Percentiles rank a stretch among this genome's conserved stretches.
Conservation (phyloP, 768 basidiomycete genomes). For the Suillus cothurnatus region DNA sequence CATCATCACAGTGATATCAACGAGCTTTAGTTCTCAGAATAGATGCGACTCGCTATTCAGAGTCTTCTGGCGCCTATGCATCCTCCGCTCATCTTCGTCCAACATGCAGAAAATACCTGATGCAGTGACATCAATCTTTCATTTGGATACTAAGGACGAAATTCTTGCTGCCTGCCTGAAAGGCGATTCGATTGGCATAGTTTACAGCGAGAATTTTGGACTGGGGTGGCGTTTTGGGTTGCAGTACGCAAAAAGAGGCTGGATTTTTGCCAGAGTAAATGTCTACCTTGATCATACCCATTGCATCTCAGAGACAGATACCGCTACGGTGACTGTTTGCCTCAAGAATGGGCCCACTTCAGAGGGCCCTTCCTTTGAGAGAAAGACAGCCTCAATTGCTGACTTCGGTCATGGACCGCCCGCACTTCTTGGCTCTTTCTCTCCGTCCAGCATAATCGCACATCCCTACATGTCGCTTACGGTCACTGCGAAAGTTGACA, state of each 20-base stretch:
- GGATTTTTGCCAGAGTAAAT: slow-evolving; percentile 25
- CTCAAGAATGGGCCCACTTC: slow-evolving; percentile 12
- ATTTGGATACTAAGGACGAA: slow-evolving; percentile 21
- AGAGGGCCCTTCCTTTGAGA: slow-evolving; percentile 8
- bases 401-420: slow-evolving; percentile 29
- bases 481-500: slow-evolving; percentile 18
- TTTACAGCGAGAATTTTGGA: slow-evolving; percentile 30
- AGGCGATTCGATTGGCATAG: background rate
- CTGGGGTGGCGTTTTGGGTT: slow-evolving; percentile 31
- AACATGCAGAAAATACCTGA: slow-evolving; percentile 28
- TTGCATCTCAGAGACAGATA: slow-evolving; percentile 21
- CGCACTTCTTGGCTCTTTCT: slow-evolving; percentile 29
- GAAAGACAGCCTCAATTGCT: slow-evolving; percentile 20
- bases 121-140: slow-evolving; percentile 26
- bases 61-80: background rate
- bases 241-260: slow-evolving; percentile 18
- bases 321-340: slow-evolving; percentile 17
- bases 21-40: too few relatives aligned
- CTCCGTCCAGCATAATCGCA: slow-evolving; percentile 11
- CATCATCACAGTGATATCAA: too few relatives aligned
- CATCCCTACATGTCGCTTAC: slow-evolving; percentile 25
- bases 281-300: slow-evolving; percentile 30
- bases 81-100: background rate
- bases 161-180: slow-evolving; percentile 20
- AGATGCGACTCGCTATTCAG: too few relatives aligned